Percentiles rank a stretch among this genome's conserved stretches.
These are phyloP conservation scores for Didymella glomerata DNA, from an alignment of 2,329 filamentous ascomycete species.

Conservation along the genomic window DNA sequence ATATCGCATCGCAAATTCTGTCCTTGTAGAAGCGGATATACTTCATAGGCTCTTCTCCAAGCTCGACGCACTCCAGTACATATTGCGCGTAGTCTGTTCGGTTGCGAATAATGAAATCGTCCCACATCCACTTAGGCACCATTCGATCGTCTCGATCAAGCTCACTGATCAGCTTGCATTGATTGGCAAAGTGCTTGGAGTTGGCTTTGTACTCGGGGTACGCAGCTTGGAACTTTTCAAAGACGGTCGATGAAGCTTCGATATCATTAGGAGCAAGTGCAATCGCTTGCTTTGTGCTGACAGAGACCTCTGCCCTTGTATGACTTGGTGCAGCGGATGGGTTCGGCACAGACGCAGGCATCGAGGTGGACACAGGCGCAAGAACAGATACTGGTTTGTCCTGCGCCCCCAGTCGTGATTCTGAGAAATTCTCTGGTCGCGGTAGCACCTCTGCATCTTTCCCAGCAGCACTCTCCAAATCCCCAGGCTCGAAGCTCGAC, in stretches of 20 bases:
- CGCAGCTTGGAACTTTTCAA: slow-evolving; percentile 39
- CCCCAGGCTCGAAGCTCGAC: no score
- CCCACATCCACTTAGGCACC: slow-evolving; percentile 51
- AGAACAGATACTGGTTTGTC: neutral
- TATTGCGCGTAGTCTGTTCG: slow-evolving; percentile 45
- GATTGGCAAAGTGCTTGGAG: slow-evolving; percentile 43
- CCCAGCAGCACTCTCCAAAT: no score
- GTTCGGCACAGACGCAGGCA: neutral
- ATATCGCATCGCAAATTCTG: slow-evolving; percentile 37
- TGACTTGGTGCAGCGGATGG: neutral
- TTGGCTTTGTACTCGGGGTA: slow-evolving; percentile 50
- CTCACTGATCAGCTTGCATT: slow-evolving; percentile 40
- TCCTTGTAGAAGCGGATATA: slow-evolving; percentile 50
- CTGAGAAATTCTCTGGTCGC: neutral
- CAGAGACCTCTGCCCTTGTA: neutral
- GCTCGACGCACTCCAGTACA: slow-evolving; percentile 30
- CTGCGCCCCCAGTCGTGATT: neutral
- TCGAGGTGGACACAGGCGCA: neutral
- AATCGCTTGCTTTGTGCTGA: neutral
- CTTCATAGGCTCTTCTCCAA: slow-evolving; percentile 34
- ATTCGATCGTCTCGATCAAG: slow-evolving; percentile 44
- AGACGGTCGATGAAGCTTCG: slow-evolving; percentile 22
- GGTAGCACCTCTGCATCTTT: neutral
- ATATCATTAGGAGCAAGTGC: neutral
- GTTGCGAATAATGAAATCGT: slow-evolving; percentile 51